A percentile compares a stretch with the other conserved stretches of the same genome.
Conservation (phyloP, 73 alveolate genomes). For the Paramecium pentaurelia region DNA sequence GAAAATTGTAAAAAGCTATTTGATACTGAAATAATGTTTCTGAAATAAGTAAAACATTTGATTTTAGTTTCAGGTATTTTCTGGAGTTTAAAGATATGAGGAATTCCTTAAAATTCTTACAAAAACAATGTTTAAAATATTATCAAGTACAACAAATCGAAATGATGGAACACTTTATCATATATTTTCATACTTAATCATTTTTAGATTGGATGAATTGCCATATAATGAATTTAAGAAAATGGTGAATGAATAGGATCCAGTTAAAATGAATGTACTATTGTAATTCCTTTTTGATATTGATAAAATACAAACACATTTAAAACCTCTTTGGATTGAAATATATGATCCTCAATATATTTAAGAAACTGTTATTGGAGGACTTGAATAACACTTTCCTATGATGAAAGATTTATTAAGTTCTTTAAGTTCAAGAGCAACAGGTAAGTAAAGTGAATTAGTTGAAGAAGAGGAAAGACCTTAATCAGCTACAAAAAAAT, state of each 20-base stretch:
- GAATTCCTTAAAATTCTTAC: background rate
- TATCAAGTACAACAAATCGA: conserved; percentile 85
- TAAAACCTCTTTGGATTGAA: conserved; percentile 90
- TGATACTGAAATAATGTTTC: too few relatives aligned
- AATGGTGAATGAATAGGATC: conserved; percentile 81
- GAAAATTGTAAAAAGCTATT: too few relatives aligned
- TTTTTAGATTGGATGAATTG: conserved; percentile 88
- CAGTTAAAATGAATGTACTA: conserved; percentile 92
- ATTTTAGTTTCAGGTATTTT: too few relatives aligned
- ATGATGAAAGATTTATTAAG: conserved; percentile 65
- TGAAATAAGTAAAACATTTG: too few relatives aligned
- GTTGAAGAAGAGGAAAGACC: conserved; percentile 60
- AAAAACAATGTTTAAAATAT: conserved; percentile 67
- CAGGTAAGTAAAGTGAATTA: conserved; percentile 61
- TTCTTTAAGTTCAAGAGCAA: conserved; percentile 67
- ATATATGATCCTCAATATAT: conserved; percentile 80
- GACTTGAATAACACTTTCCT: conserved; percentile 70
- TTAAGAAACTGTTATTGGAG: conserved; percentile 88
- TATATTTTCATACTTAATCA: conserved; percentile 83
- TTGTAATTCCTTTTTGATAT: conserved; percentile 85
- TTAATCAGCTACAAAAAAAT: conserved; percentile 49
- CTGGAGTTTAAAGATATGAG: too few relatives aligned
- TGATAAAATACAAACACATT: conserved; percentile 72
- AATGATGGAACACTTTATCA: conserved; percentile 86
- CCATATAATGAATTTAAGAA: conserved; percentile 86